Base-by-base conservation (phyloP, 176 grass and related monocot species). In the Paspalum vaginatum region DNA sequence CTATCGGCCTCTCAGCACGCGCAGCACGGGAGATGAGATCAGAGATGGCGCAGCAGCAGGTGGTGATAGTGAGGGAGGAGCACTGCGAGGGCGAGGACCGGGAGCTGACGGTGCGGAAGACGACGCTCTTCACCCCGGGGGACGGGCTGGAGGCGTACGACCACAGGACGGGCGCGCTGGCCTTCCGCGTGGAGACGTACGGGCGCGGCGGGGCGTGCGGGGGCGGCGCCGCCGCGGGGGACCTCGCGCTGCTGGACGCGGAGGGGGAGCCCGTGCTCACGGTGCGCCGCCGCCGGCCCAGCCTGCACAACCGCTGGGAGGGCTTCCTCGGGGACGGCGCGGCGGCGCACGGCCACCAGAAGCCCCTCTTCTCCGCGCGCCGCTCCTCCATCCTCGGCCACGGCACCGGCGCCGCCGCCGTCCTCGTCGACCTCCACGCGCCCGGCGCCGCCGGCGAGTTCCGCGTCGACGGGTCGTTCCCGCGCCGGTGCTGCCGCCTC, bases 81-180 rank as follows among this genome's bases (percentile, higher is more conserved):
- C 86, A 95, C 73, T 99, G 90, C 84, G 79, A 52, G 38, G 63
- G 54, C 25, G 83, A 77, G 83, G 92, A 93, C 56, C 61, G 86
- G 85, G 90, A 93, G 87, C 84, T 99, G 61, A 99, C 96, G 82
- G 96, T 99, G 79, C 68, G 90, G 75, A 99, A 99, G 90, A 99
- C 96, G 15, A 89, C 92, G 61, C 75, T 99, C 15, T 99, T 99
- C 85, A 86, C 65, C 1, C 88, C 83, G 0, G 92, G 92, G 2
- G 96, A 99, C 77, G 92, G 96, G 2, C 88, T 95, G 60, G 92
- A 85, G 63, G 96, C 91, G 65, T 99, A 95, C 84, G 96, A 99
- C 87, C 90, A 91, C 86, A 75, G 78, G n/a, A 93, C 81, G 4
- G 96, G 96, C 1, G 88, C 64, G 42, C 78, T 99, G 11, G 86